These are phyloP conservation scores for Lodderomyces metapsilosis DNA, from an alignment of 1,139 yeast genomes.

Conservation along the genomic window DNA sequence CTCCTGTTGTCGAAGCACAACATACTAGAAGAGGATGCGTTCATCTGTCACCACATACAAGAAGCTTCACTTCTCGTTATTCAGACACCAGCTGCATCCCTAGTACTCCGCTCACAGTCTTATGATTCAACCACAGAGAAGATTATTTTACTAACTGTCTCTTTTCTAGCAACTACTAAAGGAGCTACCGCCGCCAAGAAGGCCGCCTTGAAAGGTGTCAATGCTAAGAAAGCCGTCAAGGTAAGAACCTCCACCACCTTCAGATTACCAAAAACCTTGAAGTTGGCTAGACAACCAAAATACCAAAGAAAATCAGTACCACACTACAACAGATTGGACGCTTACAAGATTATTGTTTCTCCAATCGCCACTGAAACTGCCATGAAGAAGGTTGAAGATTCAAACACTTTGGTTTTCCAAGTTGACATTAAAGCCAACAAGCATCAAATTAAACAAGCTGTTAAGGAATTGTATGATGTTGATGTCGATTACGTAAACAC, in stretches of 20 bases:
- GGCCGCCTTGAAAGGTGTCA: conserved; percentile 97
- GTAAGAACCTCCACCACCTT: conserved; percentile 94
- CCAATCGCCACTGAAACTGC: conserved; percentile 99
- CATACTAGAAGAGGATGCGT: too few species aligned
- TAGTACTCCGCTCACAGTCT: too few species aligned
- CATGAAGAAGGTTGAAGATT: conserved; percentile 99
- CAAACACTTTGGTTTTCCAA: conserved; percentile 98
- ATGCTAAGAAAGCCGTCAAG: conserved; percentile 86
- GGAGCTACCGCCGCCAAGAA: conserved; percentile 94
- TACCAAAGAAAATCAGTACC: conserved; percentile 96
- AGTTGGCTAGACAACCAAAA: conserved; percentile 91
- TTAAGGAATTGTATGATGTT: conserved; percentile 96
- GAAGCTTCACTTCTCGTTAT: too few species aligned
- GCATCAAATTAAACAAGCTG: conserved; percentile 97
- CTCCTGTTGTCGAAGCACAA: too few species aligned
- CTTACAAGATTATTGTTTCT: conserved; percentile 89
- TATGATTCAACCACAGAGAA: too few species aligned
- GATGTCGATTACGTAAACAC: conserved; percentile 95
- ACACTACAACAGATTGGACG: conserved; percentile 95
- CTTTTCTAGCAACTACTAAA: conserved; percentile 48
- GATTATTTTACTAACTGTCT: conserved; percentile 21
- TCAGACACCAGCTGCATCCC: too few species aligned
- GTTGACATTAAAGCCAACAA: conserved; percentile 97
- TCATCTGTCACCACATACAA: too few species aligned
- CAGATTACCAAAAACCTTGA: conserved; percentile 97